Evolutionary conservation across 2,329 filamentous ascomycete genomes (phyloP), one percentile per base, ranked within the genome.

Genomic region (Neofusicoccum parvum): DNA sequence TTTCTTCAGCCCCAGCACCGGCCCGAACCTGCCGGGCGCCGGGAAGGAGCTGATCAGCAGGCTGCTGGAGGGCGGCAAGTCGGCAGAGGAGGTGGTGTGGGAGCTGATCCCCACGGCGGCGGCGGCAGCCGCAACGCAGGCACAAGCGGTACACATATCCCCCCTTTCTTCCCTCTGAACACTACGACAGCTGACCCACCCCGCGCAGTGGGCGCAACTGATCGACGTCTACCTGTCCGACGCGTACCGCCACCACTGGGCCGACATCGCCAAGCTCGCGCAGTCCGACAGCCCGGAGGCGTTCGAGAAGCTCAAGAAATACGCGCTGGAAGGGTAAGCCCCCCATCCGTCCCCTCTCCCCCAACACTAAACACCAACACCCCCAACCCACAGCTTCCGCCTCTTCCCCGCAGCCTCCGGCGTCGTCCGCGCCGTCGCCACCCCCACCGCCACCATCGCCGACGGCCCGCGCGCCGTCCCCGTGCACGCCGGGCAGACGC

Each of bases 201-300:
- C 20, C 3, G 17, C 34, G 9, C 49, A 65, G 56, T 64, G 67
- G 53, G 59, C 66, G 32, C 66, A 67, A 59, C 63, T 69, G 15
- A 23, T 68, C 32, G 65, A 69, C 49, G 37, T 68, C 20, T 66
- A 66, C 50, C 64, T 69, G 32, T 59, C 66, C 17, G 66, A 69
- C 27, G 60, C 64, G 1, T 60, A 64, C 65, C 59, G 56, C 10
- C 37, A 27, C 32, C 64, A 68, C 62, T 69, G 68, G 68, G 50
- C 68, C 6, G 39, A 20, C 5, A 68, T 68, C 34, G 65, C 66
- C 12, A 54, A 56, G 17, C 46, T 68, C 4, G 64, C 66, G 4
- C 27, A 27, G 1, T 56, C 67, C 23, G 43, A 62, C 23, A 34
- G 63, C 6, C 60, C 66, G 10, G 37, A 9, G 2, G 49, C 66